phyloP scores from a whole-genome alignment of 768 basidiomycete genomes.

The Russula foetens region DNA sequence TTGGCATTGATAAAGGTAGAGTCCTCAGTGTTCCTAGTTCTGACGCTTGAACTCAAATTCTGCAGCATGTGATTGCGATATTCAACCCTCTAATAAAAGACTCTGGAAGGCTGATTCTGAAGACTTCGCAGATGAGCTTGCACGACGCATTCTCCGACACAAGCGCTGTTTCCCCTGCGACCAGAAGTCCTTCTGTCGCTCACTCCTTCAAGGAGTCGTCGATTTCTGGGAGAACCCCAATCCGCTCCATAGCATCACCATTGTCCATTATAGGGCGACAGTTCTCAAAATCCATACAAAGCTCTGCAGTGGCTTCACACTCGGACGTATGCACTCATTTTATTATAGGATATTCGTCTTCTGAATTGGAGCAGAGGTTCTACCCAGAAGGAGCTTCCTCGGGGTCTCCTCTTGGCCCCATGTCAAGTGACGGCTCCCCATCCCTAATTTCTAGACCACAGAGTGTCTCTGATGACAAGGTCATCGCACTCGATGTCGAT shows the following conservation, averaged over 20 bases:
- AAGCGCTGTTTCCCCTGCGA: background rate
- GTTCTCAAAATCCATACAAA: background rate
- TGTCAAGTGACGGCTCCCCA: slow-evolving; percentile 1
- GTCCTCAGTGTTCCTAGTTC: background rate
- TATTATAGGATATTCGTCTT: background rate
- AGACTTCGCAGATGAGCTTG: slow-evolving; percentile 16
- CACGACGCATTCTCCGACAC: slow-evolving; percentile 4
- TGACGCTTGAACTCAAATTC: background rate
- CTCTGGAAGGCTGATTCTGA: slow-evolving; percentile 16
- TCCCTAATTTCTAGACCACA: slow-evolving; percentile 1
- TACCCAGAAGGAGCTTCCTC: background rate
- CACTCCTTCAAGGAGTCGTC: background rate
- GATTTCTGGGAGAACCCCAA: background rate
- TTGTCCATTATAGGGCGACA: background rate
- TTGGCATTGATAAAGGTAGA: slow-evolving; percentile 32
- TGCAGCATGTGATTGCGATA: slow-evolving; percentile 18
- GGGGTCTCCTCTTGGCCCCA: background rate
- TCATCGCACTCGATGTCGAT: background rate
- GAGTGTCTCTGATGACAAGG: background rate
- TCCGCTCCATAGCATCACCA: slow-evolving; percentile 2
- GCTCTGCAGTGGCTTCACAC: background rate
- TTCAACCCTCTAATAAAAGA: slow-evolving; percentile 18
- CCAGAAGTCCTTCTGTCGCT: slow-evolving; percentile 7
- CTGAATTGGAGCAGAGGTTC: background rate
- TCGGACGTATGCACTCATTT: background rate